phyloP scores from a whole-genome alignment of 1,284 basidiomycete species.

The Moesziomyces globuligerus region DNA sequence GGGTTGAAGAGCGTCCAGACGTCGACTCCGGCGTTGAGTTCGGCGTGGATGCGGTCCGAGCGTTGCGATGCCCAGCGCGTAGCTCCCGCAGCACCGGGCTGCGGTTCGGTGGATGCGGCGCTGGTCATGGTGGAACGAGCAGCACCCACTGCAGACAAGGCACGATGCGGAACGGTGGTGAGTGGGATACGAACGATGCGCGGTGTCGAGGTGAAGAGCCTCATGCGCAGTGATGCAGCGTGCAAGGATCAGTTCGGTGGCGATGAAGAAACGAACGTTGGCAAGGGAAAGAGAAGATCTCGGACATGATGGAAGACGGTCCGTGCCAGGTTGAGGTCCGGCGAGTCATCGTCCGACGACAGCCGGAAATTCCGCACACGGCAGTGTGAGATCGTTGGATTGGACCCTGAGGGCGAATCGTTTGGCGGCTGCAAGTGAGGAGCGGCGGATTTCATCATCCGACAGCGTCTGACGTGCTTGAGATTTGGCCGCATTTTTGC shows the following conservation, averaged over 20 bases:
- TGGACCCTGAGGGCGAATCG: conserved; percentile 5
- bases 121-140: conserved; percentile 29
- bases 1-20: conserved; percentile 67
- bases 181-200: neutral
- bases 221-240: neutral
- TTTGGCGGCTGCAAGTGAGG: neutral
- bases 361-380: neutral
- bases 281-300: neutral
- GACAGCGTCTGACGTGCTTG: conserved; percentile 31
- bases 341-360: neutral
- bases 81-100: conserved; percentile 3
- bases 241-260: neutral
- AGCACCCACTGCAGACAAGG: neutral
- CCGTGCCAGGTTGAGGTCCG: neutral
- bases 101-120: too few species aligned
- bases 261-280: neutral
- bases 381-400: neutral
- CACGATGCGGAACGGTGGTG: neutral
- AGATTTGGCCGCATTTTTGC: neutral
- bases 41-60: conserved; percentile 47
- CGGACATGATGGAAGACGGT: neutral
- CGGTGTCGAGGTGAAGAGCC: neutral
- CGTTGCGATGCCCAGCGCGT: conserved; percentile 47
- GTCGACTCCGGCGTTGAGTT: conserved; percentile 56
- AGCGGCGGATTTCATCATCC: conserved; percentile 30